Conservation (phyloP, 2,329 filamentous ascomycete species). For the Colletotrichum tabaci region DNA sequence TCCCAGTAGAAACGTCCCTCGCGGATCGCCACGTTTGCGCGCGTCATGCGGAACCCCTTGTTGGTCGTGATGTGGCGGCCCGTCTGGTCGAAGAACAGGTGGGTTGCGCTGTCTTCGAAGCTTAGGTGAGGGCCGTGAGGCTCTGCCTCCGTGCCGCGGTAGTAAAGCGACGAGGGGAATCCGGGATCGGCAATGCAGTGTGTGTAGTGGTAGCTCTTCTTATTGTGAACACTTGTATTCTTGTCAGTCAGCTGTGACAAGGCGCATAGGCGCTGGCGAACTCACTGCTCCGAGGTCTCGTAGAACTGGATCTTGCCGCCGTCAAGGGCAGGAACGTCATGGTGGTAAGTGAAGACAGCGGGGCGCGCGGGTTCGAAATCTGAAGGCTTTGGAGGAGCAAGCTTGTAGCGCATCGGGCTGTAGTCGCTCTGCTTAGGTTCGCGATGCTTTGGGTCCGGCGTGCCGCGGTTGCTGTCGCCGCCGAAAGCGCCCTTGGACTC, state of each 20-base stretch:
- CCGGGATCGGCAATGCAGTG: slow-evolving; percentile 91
- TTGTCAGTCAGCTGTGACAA: slow-evolving; percentile 7
- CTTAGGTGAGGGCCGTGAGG: slow-evolving; percentile 89
- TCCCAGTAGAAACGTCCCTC: slow-evolving; percentile 97
- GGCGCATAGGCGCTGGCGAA: slow-evolving; percentile 30
- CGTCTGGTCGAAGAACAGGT: slow-evolving; percentile 84
- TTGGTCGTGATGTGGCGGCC: slow-evolving; percentile 87
- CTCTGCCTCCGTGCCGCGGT: slow-evolving; percentile 87
- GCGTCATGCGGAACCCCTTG: slow-evolving; percentile 92
- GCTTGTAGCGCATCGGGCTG: slow-evolving; percentile 72
- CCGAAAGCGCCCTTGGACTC: slow-evolving; percentile 70
- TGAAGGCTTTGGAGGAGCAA: slow-evolving; percentile 73
- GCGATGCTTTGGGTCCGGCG: slow-evolving; percentile 68
- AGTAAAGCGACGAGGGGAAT: slow-evolving; percentile 90
- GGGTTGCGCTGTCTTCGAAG: slow-evolving; percentile 91
- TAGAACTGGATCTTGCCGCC: slow-evolving; percentile 70
- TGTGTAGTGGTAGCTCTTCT: slow-evolving; percentile 87
- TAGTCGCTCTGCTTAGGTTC: slow-evolving; percentile 58
- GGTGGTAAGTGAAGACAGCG: slow-evolving; percentile 70
- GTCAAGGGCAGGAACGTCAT: slow-evolving; percentile 65
- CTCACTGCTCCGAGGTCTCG: slow-evolving; percentile 77
- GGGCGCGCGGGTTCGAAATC: slow-evolving; percentile 74
- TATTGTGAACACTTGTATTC: slow-evolving; percentile 69
- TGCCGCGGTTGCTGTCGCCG: slow-evolving; percentile 67
- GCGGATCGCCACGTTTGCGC: slow-evolving; percentile 90